Conservation (phyloP, 2,329 filamentous ascomycete species). For the Stachybotrys chlorohalonatus region DNA sequence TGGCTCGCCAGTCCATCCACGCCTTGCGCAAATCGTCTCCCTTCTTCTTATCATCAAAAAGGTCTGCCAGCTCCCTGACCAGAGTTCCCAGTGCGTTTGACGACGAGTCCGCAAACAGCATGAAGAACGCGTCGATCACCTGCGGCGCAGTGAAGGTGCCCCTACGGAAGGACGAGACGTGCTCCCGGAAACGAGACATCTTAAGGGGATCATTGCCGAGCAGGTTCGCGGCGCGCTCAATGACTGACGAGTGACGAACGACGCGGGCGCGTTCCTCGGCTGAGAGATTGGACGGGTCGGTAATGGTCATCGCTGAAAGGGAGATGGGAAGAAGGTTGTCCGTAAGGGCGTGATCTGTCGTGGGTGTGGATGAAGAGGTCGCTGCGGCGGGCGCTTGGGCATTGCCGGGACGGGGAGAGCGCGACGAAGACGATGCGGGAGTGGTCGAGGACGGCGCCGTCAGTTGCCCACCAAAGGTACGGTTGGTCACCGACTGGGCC, state of each 20-base stretch:
- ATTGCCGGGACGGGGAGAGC: background rate
- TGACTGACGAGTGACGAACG: constrained; percentile 72
- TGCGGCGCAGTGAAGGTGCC: constrained; percentile 61
- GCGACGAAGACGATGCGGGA: constrained; percentile 2
- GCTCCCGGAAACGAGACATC: constrained; percentile 65
- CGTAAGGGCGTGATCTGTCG: constrained; percentile 4
- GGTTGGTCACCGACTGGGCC: constrained; percentile 67
- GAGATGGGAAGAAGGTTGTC: constrained; percentile 17
- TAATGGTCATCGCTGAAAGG: constrained; percentile 42
- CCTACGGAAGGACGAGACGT: constrained; percentile 70
- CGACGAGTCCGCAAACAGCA: constrained; percentile 69
- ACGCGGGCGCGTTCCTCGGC: constrained; percentile 75
- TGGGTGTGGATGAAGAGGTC: constrained; percentile 7
- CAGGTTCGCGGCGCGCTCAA: constrained; percentile 75
- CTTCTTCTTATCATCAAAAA: constrained; percentile 78
- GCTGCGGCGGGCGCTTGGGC: constrained; percentile 8
- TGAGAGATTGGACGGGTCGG: constrained; percentile 44
- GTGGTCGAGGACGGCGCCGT: constrained; percentile 32
- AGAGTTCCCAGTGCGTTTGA: constrained; percentile 78
- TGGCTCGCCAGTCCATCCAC: constrained; percentile 92
- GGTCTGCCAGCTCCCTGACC: constrained; percentile 81
- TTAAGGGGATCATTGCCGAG: constrained; percentile 70
- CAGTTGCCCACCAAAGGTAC: constrained; percentile 79
- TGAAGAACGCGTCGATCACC: constrained; percentile 80
- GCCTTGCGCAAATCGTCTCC: constrained; percentile 66